Evolutionary conservation across 345 rosid species (phyloP), one percentile per base, ranked within the genome.

Genomic region (Nasturtium officinale): DNA sequence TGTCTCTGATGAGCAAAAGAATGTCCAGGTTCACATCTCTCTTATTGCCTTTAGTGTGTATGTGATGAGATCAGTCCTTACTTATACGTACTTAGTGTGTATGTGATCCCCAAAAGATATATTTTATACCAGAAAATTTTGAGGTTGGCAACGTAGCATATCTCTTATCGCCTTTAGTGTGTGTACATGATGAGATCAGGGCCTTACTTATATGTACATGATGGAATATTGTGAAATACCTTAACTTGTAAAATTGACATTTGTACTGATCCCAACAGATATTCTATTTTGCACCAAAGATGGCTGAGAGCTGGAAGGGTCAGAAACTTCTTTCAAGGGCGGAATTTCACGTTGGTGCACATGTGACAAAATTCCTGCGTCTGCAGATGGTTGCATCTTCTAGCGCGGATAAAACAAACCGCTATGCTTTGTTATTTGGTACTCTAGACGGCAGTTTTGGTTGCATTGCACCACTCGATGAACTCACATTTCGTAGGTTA

Each of bases 261-360:
- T 60, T 57, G 47, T 45, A 48, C 6, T 12, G 48, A 40, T 56
- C 59, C 30, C 57, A 45, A 61, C 85, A 95, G 99, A 84, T 95
- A 79, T 95, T 95, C 85, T 90, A 86, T 80, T 95, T 82, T 73
- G 97, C 96, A 50, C 99, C 96, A 32, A 95, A 91, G 87, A 86
- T 88, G 87, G 83, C 92, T 0, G 99, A 95, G 85, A 95, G 97
- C 74, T 91, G 97, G 99, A 95, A 91, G 70, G 97, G 99, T 52
- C 96, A 86, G 80, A 95, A 95, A 82, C 93, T 95, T 82, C 97
- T 95, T 37, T 84, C 96, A 18, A 90, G 96, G 83, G 96, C 90
- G 2, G 97, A 95, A 74, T 91, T 95, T 85, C 99, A 95, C 60
- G 89, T 85, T 0, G 96, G 97, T 55, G 88, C 99, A 61, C 96